Evolutionary conservation across 495 filamentous ascomycete species (phyloP), one percentile per base, ranked within the genome.

Genomic region (Xylaria acuta): DNA sequence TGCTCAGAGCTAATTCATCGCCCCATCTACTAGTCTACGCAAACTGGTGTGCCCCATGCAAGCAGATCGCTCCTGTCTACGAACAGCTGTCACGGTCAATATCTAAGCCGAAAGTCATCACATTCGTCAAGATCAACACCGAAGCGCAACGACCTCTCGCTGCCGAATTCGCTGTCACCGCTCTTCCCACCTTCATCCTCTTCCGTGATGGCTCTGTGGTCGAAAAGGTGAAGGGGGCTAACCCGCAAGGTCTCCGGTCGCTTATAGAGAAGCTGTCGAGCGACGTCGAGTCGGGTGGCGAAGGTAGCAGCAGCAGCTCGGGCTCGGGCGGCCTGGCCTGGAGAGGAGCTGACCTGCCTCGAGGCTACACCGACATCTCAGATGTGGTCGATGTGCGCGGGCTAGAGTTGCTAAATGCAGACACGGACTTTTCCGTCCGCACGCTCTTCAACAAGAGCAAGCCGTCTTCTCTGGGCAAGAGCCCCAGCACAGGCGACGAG

Each of bases 81-180:
- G 92, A 95, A 74, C 88, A 92, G 81, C 87, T 97, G 53, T 90
- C 94, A 25, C 77, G 78, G 64, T 86, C 90, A 75, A 88, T 96
- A 41, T 92, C 93, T 2, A 88, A 90, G 36, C 90, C 91, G 22
- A 90, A 91, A 70, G 84, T 87, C 63, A 90, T 97, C 71, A 92
- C 90, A 69, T 97, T 98, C 79, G 91, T 89, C 79, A 97, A 97
- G 84, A 87, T 97, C 82, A 89, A 98, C 83, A 90, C 90, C 60
- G 93, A 97, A 66, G 75, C 88, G 30, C 92, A 95, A 78, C 85
- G 90, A 66, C 89, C 92, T 25, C 86, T 98, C 49, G 90, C 93
- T 16, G 80, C 86, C 69, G 86, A 87, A 70, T 95, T 95, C 78
- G 80, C 84, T 62, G 87, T 97, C 73, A 91, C 89, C n/a, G 88